Percentiles rank a stretch among this genome's conserved stretches.
These are phyloP conservation scores for Verticillium tricorpus DNA, from an alignment of 2,329 filamentous ascomycete species.

Conservation along the genomic window DNA sequence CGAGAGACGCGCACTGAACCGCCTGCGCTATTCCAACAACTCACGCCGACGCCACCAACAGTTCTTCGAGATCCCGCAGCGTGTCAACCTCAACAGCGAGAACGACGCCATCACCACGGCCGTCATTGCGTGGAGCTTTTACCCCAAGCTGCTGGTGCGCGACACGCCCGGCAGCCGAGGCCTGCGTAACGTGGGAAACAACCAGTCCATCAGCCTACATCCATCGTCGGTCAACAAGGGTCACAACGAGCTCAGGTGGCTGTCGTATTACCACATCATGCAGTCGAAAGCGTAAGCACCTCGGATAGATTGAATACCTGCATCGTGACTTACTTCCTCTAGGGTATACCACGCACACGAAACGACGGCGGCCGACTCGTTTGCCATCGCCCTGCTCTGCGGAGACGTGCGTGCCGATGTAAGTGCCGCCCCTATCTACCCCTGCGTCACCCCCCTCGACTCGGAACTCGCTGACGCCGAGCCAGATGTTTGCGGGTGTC, in stretches of 20 bases:
- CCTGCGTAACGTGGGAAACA: constrained; percentile 88
- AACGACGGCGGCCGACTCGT: constrained; percentile 74
- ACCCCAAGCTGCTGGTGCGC: constrained; percentile 82
- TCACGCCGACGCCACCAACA: constrained; percentile 55
- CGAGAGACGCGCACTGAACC: constrained; percentile 65
- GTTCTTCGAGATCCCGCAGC: constrained; percentile 78
- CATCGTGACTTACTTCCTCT: background rate
- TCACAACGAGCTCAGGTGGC: constrained; percentile 64
- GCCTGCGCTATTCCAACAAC: constrained; percentile 56
- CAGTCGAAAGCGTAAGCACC: constrained; percentile 70
- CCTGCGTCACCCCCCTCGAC: background rate
- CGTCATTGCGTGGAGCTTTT: constrained; percentile 91
- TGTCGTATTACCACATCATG: constrained; percentile 98
- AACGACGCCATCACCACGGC: constrained; percentile 77
- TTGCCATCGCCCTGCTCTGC: constrained; percentile 78
- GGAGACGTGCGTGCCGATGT: constrained; percentile 86
- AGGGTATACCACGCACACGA: constrained; percentile 87
- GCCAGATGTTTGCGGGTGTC: constrained; percentile 78
- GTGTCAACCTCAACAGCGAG: constrained; percentile 69
- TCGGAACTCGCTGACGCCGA: constrained; percentile 6
- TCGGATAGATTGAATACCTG: constrained; percentile 6
- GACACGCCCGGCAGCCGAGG: constrained; percentile 69
- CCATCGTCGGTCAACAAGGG: constrained; percentile 85
- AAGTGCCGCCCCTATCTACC: constrained; percentile 21
- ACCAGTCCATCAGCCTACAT: constrained; percentile 82